Percentiles rank a stretch among this genome's conserved stretches.
Evolutionary conservation across 768 basidiomycete genomes (phyloP).

Genomic region (Clitopilus hobsonii): DNA sequence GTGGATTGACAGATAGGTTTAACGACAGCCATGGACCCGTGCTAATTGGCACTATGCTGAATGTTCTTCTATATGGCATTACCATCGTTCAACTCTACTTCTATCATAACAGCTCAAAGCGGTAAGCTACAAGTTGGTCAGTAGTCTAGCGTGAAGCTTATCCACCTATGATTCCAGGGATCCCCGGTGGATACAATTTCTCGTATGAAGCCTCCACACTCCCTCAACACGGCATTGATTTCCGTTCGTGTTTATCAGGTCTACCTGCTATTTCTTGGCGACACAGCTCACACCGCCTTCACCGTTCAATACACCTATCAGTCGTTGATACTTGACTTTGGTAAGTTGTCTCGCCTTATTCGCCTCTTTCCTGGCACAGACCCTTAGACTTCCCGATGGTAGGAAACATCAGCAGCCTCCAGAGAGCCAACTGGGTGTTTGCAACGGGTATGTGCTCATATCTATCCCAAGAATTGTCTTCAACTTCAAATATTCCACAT

Average conservation of each 20-base stretch:
- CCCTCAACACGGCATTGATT: not conserved
- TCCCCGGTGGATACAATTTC: constrained; percentile 36
- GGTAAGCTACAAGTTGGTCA: constrained; percentile 16
- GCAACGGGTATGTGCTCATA: constrained; percentile 3
- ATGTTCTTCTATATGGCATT: constrained; percentile 43
- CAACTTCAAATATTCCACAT: not conserved
- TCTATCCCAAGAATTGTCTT: not conserved
- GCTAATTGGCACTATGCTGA: constrained; percentile 43
- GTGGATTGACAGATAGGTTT: constrained; percentile 1
- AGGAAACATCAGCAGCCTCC: constrained; percentile 5
- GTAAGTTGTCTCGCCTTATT: constrained; percentile 17
- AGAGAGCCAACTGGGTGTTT: constrained; percentile 9
- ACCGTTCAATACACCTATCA: constrained; percentile 41
- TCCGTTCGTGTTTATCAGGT: constrained; percentile 28
- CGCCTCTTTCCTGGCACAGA: no score
- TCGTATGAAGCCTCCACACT: constrained; percentile 25
- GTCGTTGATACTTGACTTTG: constrained; percentile 41
- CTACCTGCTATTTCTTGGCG: constrained; percentile 36
- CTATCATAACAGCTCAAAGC: constrained; percentile 32
- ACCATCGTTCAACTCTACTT: constrained; percentile 45
- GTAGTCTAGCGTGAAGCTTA: no score
- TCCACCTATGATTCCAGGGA: constrained; percentile 26
- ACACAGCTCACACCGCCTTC: constrained; percentile 43
- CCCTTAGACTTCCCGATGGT: no score
- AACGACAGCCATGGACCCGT: constrained; percentile 40